phyloP scores from a whole-genome alignment of 345 rosid genomes.

The Lumnitzera racemosa region DNA sequence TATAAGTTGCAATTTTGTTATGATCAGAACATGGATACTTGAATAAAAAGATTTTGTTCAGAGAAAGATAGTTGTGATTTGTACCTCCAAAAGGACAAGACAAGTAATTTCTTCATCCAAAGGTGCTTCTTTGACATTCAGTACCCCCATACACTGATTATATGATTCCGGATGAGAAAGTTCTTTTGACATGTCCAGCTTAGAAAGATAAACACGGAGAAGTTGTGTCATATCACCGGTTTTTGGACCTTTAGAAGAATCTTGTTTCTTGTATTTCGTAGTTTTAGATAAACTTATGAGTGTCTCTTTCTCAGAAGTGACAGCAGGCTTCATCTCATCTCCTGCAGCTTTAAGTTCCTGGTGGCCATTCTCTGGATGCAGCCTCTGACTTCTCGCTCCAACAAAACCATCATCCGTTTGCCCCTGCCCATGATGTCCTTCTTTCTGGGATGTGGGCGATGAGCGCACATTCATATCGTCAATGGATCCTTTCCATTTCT shows the following conservation, averaged over 20 bases:
- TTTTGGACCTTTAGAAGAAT: conserved; percentile 26
- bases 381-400: conserved; percentile 33
- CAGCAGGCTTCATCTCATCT: conserved; percentile 33
- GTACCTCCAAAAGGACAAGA: conserved; percentile 64
- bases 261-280: conserved; percentile 24
- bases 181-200: conserved; percentile 75
- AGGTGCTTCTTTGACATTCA: conserved; percentile 26
- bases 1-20: conserved; percentile 11
- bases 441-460: conserved; percentile 51
- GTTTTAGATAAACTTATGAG: conserved; percentile 24
- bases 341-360: conserved; percentile 29
- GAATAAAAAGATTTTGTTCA: neutral
- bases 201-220: conserved; percentile 58
- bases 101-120: conserved; percentile 33
- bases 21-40: neutral
- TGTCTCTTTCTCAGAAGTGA: conserved; percentile 39
- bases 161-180: conserved; percentile 63
- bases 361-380: conserved; percentile 32
- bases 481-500: conserved; percentile 74
- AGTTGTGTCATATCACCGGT: conserved; percentile 16
- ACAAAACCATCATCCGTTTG: conserved; percentile 38
- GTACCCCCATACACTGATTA: conserved; percentile 34
- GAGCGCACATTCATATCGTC: conserved; percentile 50
- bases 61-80: neutral
- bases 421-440: conserved; percentile 43